phyloP scores from a whole-genome alignment of 495 filamentous ascomycete species.

The Penicillium bialowiezense region DNA sequence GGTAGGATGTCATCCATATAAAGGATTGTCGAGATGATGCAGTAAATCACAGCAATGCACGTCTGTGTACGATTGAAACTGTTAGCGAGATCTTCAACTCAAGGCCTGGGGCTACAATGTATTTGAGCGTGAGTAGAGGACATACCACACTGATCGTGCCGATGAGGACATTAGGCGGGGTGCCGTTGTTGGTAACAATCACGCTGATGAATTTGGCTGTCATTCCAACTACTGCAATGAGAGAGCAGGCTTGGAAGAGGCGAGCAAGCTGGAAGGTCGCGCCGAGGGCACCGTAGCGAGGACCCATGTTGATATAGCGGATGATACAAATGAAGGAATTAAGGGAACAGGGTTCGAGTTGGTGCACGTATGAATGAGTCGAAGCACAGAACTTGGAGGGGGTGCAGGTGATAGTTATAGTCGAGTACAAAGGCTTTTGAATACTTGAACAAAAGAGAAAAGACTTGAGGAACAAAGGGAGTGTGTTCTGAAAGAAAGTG shows the following conservation, averaged over 20 bases:
- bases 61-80: constrained; percentile 46
- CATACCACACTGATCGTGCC: constrained; percentile 77
- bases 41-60: constrained; percentile 74
- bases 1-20: constrained; percentile 74
- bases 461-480: constrained; percentile 1
- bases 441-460: not conserved
- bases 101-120: not conserved
- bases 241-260: constrained; percentile 63
- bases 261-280: constrained; percentile 74
- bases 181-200: constrained; percentile 61
- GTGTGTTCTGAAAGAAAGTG: constrained; percentile 12
- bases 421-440: not conserved
- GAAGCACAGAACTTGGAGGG: not conserved
- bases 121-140: constrained; percentile 5
- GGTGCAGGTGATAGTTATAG: not conserved
- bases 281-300: constrained; percentile 67
- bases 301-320: constrained; percentile 21
- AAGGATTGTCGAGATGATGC: constrained; percentile 69
- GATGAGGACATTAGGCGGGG: constrained; percentile 69
- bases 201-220: constrained; percentile 78
- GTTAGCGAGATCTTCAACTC: not conserved
- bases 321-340: not conserved
- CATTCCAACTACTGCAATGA: constrained; percentile 79
- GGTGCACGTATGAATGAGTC: not conserved
- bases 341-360: not conserved